Evolutionary conservation across 2,329 filamentous ascomycete species (phyloP).

Genomic region (Chlorencoelia australis): DNA sequence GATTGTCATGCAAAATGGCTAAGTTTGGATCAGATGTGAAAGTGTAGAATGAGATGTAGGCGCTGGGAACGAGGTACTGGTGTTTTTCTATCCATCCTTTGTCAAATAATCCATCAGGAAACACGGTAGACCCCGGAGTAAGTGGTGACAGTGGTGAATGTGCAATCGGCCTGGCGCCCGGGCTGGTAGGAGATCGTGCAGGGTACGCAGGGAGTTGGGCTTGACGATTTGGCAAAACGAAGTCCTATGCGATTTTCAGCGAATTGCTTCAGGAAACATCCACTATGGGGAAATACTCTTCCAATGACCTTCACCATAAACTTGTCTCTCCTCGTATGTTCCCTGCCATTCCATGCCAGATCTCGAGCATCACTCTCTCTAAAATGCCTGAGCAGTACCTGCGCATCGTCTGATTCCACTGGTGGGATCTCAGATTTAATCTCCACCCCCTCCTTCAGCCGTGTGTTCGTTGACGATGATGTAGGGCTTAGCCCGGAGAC

Average conservation of each 20-base stretch:
- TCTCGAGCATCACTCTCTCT: constrained; percentile 52
- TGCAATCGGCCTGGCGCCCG: constrained; percentile 44
- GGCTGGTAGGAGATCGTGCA: constrained; percentile 31
- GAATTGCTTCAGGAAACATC: constrained; percentile 16
- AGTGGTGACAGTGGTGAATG: constrained; percentile 90
- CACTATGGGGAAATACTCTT: constrained; percentile 51
- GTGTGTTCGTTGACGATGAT: constrained; percentile 25
- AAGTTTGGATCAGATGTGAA: constrained; percentile 64
- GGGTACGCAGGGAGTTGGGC: constrained; percentile 35
- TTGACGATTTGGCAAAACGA: constrained; percentile 45
- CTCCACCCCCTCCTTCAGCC: constrained; percentile 31
- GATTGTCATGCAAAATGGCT: constrained; percentile 72
- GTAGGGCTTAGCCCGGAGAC: constrained; percentile 62
- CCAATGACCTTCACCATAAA: constrained; percentile 67
- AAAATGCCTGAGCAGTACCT: constrained; percentile 56
- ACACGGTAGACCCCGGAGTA: constrained; percentile 70
- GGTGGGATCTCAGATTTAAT: constrained; percentile 62
- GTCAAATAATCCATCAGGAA: constrained; percentile 82
- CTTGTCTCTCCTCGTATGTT: constrained; percentile 36
- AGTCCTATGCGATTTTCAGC: constrained; percentile 33
- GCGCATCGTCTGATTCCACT: constrained; percentile 54
- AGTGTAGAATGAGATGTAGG: constrained; percentile 71
- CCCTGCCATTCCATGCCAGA: constrained; percentile 57
- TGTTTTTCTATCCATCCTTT: constrained; percentile 81
- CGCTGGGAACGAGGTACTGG: constrained; percentile 70